phyloP scores from a whole-genome alignment of 2,329 filamentous ascomycete species.

The Talaromyces sp. region DNA sequence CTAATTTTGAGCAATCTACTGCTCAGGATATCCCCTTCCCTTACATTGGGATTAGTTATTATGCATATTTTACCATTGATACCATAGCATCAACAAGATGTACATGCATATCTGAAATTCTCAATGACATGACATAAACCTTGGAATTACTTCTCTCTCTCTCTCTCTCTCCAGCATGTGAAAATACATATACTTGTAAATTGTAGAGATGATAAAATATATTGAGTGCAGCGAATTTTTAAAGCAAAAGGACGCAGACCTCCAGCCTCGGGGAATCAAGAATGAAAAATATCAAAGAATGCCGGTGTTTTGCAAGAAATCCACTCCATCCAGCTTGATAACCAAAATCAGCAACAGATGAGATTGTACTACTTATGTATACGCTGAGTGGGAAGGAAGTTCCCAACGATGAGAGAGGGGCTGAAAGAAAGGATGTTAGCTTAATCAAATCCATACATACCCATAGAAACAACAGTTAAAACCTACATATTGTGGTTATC shows the following conservation, averaged over 20 bases:
- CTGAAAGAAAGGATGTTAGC: slow-evolving; percentile 50
- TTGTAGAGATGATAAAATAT: no score
- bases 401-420: slow-evolving; percentile 91
- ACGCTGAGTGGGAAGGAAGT: slow-evolving; percentile 87
- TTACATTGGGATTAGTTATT: neutral
- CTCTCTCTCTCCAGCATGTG: no score
- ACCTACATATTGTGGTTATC: slow-evolving; percentile 96
- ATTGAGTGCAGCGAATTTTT: no score
- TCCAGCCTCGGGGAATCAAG: slow-evolving; percentile 22
- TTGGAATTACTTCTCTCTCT: no score
- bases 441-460: neutral
- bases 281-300: slow-evolving; percentile 10
- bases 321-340: neutral
- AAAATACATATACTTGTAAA: no score
- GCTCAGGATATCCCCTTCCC: neutral
- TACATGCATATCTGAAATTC: no score
- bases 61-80: neutral
- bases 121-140: no score
- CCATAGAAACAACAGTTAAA: neutral
- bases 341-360: neutral
- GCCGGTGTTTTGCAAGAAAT: slow-evolving; percentile 1
- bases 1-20: neutral
- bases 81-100: neutral
- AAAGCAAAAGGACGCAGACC: slow-evolving; percentile 3
- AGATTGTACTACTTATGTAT: slow-evolving; percentile 40